Base-by-base conservation (phyloP, 805 yeast genomes). In the Ogataea trehalophila region DNA sequence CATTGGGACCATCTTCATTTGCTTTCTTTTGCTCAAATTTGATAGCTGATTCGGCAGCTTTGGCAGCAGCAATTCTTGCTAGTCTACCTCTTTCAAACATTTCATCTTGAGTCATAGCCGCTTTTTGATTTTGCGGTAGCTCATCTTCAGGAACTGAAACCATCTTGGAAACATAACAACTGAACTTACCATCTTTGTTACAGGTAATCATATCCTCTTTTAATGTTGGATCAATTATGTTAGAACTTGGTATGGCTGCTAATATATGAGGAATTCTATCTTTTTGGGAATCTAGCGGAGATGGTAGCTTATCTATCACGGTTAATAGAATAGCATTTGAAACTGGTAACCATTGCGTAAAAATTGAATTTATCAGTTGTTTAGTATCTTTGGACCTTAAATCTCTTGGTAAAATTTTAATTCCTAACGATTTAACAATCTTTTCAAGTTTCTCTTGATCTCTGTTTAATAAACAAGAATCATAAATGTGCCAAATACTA, bases 281-380 rank as follows among this genome's bases (percentile, higher is more conserved):
- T 20, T 66, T 67, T 64, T 94, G 99, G 0, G 97, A 87, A 1
- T 62, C 71, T 5, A 75, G 58, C 1, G 99, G 99, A 7, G 95
- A 85, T 0, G 97, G 97, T 42, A 94, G 65, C 51, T 80, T 79
- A 49, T 89, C 94, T 33, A 91, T 83, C 5, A 92, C 95, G 1
- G 95, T 81, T 9, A 94, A 74, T 29, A 94, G 68, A 8, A 92
- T 77, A 0, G 98, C 87, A 36, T 87, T 83, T 22, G 97, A 85
- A 5, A 94, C 79, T 0, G 99, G 98, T 20, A 94, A 70, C 97
- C 99, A 94, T 61, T 92, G 97, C 1, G 89, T 80, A 80, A 92
- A 81, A 4, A 94, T 77, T 7, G 80, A 72, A 46, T 74, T 76
- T 17, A 90, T 63, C 40, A 89, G 66, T 46, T 70, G 72, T 51